Percentiles rank a stretch among this genome's conserved stretches.
phyloP scores from a whole-genome alignment of 192 early-diverging fungal genomes.

The Paraglomus occultum region DNA sequence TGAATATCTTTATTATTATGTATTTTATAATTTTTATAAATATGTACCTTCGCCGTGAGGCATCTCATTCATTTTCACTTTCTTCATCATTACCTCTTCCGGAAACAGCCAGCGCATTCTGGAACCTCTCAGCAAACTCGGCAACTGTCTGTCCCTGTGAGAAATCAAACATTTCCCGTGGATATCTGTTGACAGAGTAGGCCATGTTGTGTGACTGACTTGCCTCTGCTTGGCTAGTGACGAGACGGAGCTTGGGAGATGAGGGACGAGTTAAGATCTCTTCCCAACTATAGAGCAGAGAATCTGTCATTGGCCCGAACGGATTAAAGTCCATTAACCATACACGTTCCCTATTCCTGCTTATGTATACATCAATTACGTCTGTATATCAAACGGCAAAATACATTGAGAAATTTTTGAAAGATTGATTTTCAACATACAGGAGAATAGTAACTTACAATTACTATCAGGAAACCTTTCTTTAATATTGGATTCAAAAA shows the following conservation, averaged over 20 bases:
- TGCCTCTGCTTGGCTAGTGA: slow-evolving; percentile 43
- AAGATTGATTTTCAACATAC: not conserved
- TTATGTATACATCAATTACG: slow-evolving; percentile 90
- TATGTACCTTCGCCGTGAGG: too few species aligned
- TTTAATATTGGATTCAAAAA: slow-evolving; percentile 66
- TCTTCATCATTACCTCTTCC: not conserved
- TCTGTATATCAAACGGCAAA: slow-evolving; percentile 41
- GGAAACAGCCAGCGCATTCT: slow-evolving; percentile 36
- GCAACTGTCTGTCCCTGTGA: slow-evolving; percentile 66
- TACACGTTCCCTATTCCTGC: slow-evolving; percentile 52
- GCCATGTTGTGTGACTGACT: slow-evolving; percentile 39
- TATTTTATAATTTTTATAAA: too few species aligned
- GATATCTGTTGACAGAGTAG: slow-evolving; percentile 65
- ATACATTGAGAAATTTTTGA: slow-evolving; percentile 13
- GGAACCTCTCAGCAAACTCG: slow-evolving; percentile 69
- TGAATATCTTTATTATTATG: too few species aligned
- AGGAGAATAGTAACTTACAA: slow-evolving; percentile 47
- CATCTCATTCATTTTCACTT: not conserved
- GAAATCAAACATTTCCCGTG: slow-evolving; percentile 71
- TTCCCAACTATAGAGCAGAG: slow-evolving; percentile 79
- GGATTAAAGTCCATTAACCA: slow-evolving; percentile 94
- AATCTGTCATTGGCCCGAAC: slow-evolving; percentile 75
- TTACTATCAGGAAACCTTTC: slow-evolving; percentile 60
- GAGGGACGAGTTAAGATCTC: slow-evolving; percentile 57
- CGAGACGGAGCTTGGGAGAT: slow-evolving; percentile 39